Evolutionary conservation across 768 basidiomycete species (phyloP), one percentile per base, ranked within the genome.

Genomic region (Mycena haematopus): DNA sequence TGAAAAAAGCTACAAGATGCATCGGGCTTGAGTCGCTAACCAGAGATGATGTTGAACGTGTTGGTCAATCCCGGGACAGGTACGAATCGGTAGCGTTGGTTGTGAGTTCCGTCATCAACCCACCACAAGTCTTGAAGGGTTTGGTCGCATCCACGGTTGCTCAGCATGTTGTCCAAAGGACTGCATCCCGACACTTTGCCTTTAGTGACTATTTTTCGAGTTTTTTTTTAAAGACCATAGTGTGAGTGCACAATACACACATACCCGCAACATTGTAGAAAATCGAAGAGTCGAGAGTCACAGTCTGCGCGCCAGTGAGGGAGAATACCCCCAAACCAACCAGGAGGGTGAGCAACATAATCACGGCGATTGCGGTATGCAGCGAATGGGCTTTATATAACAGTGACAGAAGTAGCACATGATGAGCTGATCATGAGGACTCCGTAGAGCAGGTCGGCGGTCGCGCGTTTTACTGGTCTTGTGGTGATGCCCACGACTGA

Each of bases 81-180:
- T 6, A 65, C 64, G 55, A 65, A 65, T 46, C 64, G 59, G 42
- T 65, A 65, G 42, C 64, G 59, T 52, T 65, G 64, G 22, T 65
- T 65, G 24, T 65, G 64, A 2, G 50, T 27, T 7, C 45, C 59
- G 36, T 65, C 64, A 25, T 65, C 64, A 9, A 38, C 44, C 19
- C n/a, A 44, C 64, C 64, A 65, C 25, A 65, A 50, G 40, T 65
- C 56, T 31, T 65, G 64, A 5, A 53, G 6, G 15, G 52, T 58
- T 14, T 58, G 51, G 51, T 65, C 64, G 27, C 64, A 65, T 15
- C 64, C 64, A 3, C 35, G 58, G 52, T 65, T 65, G 55, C 64
- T 65, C 31, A 65, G 22, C 64, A 65, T 57, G 40, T 65, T 65
- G 2, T 61, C 11, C 44, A 65, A 38, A 25, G 64, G 64, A 36